Evolutionary conservation across 2,329 filamentous ascomycete genomes (phyloP).

Genomic region (Beauveria medogensis): DNA sequence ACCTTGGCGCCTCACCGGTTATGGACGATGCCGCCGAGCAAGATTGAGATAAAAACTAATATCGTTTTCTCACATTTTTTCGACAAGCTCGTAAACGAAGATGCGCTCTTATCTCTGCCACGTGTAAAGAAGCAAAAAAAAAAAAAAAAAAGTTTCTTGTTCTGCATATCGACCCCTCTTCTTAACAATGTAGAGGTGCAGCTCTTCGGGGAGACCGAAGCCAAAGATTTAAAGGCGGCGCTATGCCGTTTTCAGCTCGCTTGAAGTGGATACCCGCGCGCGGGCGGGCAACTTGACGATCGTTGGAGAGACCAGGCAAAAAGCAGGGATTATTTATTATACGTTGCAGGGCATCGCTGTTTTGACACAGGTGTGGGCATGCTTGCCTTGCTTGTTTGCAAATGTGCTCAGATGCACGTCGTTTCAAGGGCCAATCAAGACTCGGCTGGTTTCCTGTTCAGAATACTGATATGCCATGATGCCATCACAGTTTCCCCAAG

Average conservation of each 20-base stretch:
- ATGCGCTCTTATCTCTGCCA: too few relatives aligned
- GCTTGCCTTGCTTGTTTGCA: background rate
- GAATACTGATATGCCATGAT: background rate
- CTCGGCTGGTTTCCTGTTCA: background rate
- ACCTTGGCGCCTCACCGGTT: too few relatives aligned
- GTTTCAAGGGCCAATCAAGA: background rate
- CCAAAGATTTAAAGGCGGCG: background rate
- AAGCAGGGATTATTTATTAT: background rate
- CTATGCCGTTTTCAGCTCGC: background rate
- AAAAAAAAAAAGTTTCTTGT: too few relatives aligned
- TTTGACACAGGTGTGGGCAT: too few relatives aligned
- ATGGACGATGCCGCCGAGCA: too few relatives aligned
- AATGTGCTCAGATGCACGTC: background rate
- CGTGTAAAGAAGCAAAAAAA: too few relatives aligned
- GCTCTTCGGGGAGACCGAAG: background rate
- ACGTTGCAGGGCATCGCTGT: too few relatives aligned
- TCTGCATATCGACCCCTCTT: too few relatives aligned
- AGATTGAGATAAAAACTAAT: too few relatives aligned
- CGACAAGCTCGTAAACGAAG: too few relatives aligned
- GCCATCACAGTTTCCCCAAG: background rate
- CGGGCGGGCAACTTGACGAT: background rate
- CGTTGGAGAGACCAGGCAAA: background rate
- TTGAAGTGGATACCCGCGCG: background rate
- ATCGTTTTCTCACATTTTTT: too few relatives aligned
- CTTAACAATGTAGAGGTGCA: background rate